Base-by-base conservation (phyloP, 2,329 filamentous ascomycete genomes). In the Xylariaceae sp. region DNA sequence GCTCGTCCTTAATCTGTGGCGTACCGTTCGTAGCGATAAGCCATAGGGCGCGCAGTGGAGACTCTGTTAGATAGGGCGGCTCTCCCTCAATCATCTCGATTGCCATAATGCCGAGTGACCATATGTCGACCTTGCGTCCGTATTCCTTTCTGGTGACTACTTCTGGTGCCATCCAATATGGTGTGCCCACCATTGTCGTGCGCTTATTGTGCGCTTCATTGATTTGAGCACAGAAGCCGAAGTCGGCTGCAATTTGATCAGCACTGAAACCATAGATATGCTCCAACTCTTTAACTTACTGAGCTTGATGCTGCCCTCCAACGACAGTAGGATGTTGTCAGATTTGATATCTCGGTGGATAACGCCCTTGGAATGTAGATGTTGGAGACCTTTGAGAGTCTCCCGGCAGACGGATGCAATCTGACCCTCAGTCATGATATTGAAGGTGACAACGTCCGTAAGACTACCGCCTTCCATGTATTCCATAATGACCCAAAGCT, bases 41-140 rank as follows among this genome's bases (percentile, higher is more conserved):
- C 80, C 94, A 99, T 36, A 99, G 79, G 1, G 94, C 94, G 55
- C 93, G 86, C 19, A 99, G 79, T 5, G 94, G 94, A 36, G 90
- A 95, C 71, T 99, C 94, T 38, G 92, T 97, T 53, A 99, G 79
- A 69, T 97, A 99, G 19, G 94, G 94, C 12, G 94, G 94, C 71
- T 97, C 94, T 69, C 93, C 94, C 74, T 97, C 94, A 60, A 99
- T 96, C 94, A 99, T 99, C 73, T 99, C 94, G 65, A 99, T 97
- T 7, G 94, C 91, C 94, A 99, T 97, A 74, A 99, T 99, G 53
- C 94, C 94, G 42, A 99, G 77, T 53, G 90, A 96, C 94, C 94
- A 99, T 62, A 99, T 97, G 67, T 99, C 94, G 49, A 99, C 93
- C 73, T 97, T 99, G 57, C 93, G 88, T 60, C 94, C 94, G 72